These are phyloP conservation scores for Vigna nakashimae DNA, from an alignment of 306 rosid species.

Conservation along the genomic window DNA sequence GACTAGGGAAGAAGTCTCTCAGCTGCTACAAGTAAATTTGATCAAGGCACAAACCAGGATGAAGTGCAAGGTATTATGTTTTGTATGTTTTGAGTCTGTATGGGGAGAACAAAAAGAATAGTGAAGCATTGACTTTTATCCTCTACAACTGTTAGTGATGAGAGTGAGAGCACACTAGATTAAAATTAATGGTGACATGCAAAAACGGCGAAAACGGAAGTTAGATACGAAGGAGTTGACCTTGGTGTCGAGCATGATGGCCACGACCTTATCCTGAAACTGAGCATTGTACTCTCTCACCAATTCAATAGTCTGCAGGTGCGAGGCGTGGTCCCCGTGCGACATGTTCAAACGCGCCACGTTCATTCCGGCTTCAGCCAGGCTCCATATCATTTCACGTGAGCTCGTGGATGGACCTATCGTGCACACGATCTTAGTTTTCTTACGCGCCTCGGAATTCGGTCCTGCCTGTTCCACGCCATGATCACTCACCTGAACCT, in stretches of 20 bases:
- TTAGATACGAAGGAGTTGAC: conserved; percentile 39
- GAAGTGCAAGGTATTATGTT: no score
- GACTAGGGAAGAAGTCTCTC: no score
- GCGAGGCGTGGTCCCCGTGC: conserved; percentile 90
- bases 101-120: no score
- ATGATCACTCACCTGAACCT: conserved; percentile 43
- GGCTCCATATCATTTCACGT: conserved; percentile 93
- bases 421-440: conserved; percentile 91
- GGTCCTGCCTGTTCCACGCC: conserved; percentile 6
- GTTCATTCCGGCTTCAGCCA: conserved; percentile 86
- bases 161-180: no score
- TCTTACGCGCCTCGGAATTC: conserved; percentile 52
- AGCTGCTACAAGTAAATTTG: no score
- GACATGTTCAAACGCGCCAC: conserved; percentile 97
- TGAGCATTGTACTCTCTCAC: conserved; percentile 88
- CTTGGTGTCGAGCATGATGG: conserved; percentile 99
- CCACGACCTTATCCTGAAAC: conserved; percentile 73
- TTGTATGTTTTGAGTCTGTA: no score
- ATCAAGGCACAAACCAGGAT: no score
- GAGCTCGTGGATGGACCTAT: conserved; percentile 93
- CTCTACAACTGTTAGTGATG: no score
- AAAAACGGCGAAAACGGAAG: not conserved
- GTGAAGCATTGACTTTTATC: no score
- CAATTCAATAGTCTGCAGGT: conserved; percentile 81
- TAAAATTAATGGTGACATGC: no score